phyloP scores from a whole-genome alignment of 305 asterid genomes.

The Fraxinus platypoda region DNA sequence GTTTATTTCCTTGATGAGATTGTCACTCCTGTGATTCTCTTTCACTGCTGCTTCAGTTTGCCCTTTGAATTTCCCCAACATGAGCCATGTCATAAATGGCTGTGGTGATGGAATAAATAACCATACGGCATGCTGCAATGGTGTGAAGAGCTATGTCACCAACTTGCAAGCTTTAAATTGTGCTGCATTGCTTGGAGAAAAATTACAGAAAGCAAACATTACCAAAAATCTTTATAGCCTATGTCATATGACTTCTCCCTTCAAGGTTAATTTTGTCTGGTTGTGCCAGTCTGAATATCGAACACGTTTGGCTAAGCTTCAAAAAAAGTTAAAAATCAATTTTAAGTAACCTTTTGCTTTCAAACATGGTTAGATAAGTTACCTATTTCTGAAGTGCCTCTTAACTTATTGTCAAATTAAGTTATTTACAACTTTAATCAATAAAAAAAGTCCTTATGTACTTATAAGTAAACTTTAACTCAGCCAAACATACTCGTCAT shows the following conservation, averaged over 20 bases:
- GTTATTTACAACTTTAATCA: not conserved
- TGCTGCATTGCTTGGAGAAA: conserved; percentile 80
- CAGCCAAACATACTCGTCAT: not conserved
- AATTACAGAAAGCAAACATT: conserved; percentile 66
- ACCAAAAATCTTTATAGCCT: conserved; percentile 63
- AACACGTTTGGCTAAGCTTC: not conserved
- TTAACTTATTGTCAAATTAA: not conserved
- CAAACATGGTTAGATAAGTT: not conserved
- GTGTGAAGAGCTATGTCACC: conserved; percentile 66
- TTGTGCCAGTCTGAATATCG: not conserved
- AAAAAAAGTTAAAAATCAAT: not conserved
- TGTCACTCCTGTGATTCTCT: conserved; percentile 12
- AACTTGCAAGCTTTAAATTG: conserved; percentile 93
- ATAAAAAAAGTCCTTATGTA: not conserved
- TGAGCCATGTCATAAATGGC: conserved; percentile 56
- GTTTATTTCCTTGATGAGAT: not conserved
- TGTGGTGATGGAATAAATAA: conserved; percentile 53
- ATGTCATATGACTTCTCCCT: conserved; percentile 89
- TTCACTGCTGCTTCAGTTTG: conserved; percentile 55
- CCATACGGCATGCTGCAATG: conserved; percentile 63
- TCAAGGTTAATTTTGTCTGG: conserved; percentile 62
- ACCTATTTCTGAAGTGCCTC: not conserved
- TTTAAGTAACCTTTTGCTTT: too few relatives aligned
- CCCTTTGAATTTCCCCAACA: conserved; percentile 78
- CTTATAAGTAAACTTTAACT: not conserved